phyloP scores from a whole-genome alignment of 2,329 filamentous ascomycete genomes.

The Talaromyces sp. region DNA sequence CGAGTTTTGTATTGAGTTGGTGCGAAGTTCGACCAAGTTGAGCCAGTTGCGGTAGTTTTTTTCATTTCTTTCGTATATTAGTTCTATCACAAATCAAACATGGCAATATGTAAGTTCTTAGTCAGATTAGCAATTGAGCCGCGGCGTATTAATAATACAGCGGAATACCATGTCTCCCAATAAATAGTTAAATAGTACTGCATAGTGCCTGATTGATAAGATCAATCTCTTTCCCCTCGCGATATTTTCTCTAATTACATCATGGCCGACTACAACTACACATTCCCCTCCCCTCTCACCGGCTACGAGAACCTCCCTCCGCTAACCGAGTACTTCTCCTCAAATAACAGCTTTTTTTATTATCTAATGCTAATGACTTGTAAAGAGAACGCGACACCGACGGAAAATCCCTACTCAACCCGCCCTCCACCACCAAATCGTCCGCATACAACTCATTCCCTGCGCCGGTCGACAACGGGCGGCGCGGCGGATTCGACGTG shows the following conservation, averaged over 20 bases:
- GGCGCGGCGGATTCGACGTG: constrained; percentile 71
- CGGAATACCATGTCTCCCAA: not conserved
- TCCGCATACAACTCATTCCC: constrained; percentile 65
- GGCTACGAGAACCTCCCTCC: constrained; percentile 46
- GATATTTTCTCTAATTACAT: not conserved
- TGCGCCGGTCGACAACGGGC: constrained; percentile 60
- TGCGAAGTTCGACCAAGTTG: constrained; percentile 24
- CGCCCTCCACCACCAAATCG: constrained; percentile 54
- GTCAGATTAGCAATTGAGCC: not conserved
- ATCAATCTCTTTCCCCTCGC: not conserved
- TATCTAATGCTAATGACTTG: not conserved
- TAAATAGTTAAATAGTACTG: not conserved
- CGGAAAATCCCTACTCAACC: constrained; percentile 72
- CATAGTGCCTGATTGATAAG: not conserved
- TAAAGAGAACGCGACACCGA: constrained; percentile 57
- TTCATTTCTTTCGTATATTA: not conserved
- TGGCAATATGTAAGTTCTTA: not conserved
- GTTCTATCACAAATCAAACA: not conserved
- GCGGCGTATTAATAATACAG: not conserved
- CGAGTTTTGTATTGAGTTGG: constrained; percentile 64
- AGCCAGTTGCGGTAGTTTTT: constrained; percentile 1
- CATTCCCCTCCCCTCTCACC: constrained; percentile 49
- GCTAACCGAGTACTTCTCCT: constrained; percentile 35
- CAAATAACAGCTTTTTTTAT: not conserved
- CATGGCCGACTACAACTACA: constrained; percentile 28